Base-by-base conservation (phyloP, 208 protist species). In the Trypanosoma scelopori region DNA sequence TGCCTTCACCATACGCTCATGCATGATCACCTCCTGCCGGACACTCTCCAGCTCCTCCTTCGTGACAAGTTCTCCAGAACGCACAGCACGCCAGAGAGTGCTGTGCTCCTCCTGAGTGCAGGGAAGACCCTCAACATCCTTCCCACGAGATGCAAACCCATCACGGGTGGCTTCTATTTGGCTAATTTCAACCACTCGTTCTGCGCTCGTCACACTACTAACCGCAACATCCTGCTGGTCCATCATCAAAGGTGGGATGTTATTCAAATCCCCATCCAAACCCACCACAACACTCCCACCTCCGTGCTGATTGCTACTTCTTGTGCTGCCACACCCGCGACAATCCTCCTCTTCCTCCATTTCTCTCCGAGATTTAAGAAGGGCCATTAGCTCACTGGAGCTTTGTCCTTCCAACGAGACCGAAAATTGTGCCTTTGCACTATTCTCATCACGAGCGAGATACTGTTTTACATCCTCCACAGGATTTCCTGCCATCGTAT, bases 1-100 rank as follows among this genome's bases (percentile, higher is more conserved):
- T 3, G 79, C 67, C 18, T 71, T 68, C n/a, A 90, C 74, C 37
- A 94, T 83, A 66, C 66, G 72, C 22, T 93, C 87, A 47, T 89
- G 84, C 25, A 86, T 87, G 27, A 78, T 55, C 48, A 93, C 74
- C 43, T 89, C 84, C 32, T 64, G 76, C 37, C 45, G 69, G 5
- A 89, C 32, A 32, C 43, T 28, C n/a, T 81, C 71, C 11, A 77
- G 50, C 20, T 72, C 59, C 0, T 64, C 64, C 35, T 52, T 68
- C 46, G 51, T 73, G 5, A 74, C 53, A 41, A 62, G 16, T 32
- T 55, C 52, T 1, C 75, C 75, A 20, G 55, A 50, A 16, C 27
- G 57, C 28, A 81, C 45, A 1, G 45, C 39, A 3, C 65, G 0
- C 57, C 64, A 66, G n/a, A 27, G 4, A 65, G 45, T 60, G 20